Base-by-base conservation (phyloP, 2,329 filamentous ascomycete genomes). In the Claviceps pusilla region DNA sequence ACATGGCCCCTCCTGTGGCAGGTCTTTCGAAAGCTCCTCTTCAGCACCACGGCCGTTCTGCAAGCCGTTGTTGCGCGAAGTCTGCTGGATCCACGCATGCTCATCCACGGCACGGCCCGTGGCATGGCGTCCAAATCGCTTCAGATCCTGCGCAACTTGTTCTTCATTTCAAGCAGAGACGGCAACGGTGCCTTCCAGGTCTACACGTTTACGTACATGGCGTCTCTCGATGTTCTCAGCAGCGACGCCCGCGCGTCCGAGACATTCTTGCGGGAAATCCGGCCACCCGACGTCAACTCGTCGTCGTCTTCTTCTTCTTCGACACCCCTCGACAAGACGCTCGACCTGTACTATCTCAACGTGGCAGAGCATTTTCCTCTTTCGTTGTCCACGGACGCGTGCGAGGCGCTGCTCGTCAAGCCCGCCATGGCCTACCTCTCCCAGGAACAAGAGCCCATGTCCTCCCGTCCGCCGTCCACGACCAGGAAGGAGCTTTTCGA, bases 311-410 rank as follows among this genome's bases (percentile, higher is more conserved):
- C 35, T 11, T 10, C 60, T 9, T 63, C 61, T 3, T 57, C 59
- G 7, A 64, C 59, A 31, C 64, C 64, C 52, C 72, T 89, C 2
- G 80, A 88, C 60, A 77, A 86, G 55, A 84, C 79, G 19, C 72
- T 91, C n/a, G 86, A 93, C 64, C 77, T 95, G 16, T 95, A 88
- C 71, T 95, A 94, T 69, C 78, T 96, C 58, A 93, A 94, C 64
- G 80, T 84, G 0, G 84, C 87, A 2, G 90, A 95, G 66, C 87
- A 95, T 66, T 82, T 95, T 57, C 83, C 88, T 0, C 73, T 89
- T 9, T 72, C 80, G 3, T 69, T 95, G 1, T 73, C 86, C 0
- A 76, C 85, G 0, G 70, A 76, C 3, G 76, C 79, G 3, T 88
- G 83, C 61, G 87, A 94, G 61, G 74, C 80, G 3, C 73, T 95